Conservation (phyloP, 2,329 filamentous ascomycete species). For the Aspergillus sp. region DNA sequence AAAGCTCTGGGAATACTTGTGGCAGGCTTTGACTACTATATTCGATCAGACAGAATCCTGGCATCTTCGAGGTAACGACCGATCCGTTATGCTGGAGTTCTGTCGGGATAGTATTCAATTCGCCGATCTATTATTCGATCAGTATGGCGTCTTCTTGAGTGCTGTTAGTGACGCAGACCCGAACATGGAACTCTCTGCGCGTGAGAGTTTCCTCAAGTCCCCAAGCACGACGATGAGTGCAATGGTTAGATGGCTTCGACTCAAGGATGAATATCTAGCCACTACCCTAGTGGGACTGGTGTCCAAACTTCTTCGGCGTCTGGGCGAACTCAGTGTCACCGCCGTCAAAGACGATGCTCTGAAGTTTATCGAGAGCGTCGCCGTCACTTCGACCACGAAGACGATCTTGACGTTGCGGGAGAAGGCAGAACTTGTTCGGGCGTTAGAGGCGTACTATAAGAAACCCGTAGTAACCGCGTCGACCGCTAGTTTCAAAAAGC, state of each 20-base stretch:
- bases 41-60: slow-evolving; percentile 82
- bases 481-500: slow-evolving; percentile 44
- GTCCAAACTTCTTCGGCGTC: slow-evolving; percentile 75
- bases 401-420: slow-evolving; percentile 82
- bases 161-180: slow-evolving; percentile 56
- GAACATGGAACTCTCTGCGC: slow-evolving; percentile 37
- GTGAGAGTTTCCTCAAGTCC: slow-evolving; percentile 61
- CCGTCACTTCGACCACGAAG: slow-evolving; percentile 58
- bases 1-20: slow-evolving; percentile 80
- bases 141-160: slow-evolving; percentile 79
- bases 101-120: slow-evolving; percentile 95
- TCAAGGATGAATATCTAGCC: slow-evolving; percentile 84
- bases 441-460: slow-evolving; percentile 55
- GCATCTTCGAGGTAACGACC: slow-evolving; percentile 69
- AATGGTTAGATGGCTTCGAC: slow-evolving; percentile 83
- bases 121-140: slow-evolving; percentile 78
- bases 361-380: slow-evolving; percentile 56
- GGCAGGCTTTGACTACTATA: slow-evolving; percentile 76
- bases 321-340: slow-evolving; percentile 73
- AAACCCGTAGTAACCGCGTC: slow-evolving; percentile 45
- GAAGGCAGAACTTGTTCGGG: slow-evolving; percentile 73
- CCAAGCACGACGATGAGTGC: slow-evolving; percentile 64
- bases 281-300: slow-evolving; percentile 79
- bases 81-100: slow-evolving; percentile 81
- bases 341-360: slow-evolving; percentile 67